phyloP scores from a whole-genome alignment of 257 asterid species.

The Fraxinus excelsior region DNA sequence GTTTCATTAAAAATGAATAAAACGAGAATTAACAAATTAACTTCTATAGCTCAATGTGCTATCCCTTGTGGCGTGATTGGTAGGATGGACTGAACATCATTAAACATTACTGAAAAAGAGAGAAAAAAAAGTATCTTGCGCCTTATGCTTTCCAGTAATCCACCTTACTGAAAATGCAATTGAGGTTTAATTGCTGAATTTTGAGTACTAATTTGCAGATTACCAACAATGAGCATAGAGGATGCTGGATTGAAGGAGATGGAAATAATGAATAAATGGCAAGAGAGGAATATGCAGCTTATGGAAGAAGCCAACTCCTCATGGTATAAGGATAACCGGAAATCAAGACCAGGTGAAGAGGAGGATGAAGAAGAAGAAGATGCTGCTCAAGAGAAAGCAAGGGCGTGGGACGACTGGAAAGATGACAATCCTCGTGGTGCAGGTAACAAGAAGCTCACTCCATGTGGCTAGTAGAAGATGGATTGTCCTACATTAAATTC shows the following conservation, averaged over 20 bases:
- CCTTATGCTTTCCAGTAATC: background rate
- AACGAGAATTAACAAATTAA: background rate
- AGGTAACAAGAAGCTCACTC: conserved; percentile 96
- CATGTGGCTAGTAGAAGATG: conserved; percentile 62
- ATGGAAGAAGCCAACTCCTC: conserved; percentile 96
- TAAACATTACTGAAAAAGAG: background rate
- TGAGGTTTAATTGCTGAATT: conserved; percentile 5
- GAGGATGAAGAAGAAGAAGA: conserved; percentile 75
- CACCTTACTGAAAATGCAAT: background rate
- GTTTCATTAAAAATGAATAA: background rate
- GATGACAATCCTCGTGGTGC: conserved; percentile 98
- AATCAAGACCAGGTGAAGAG: conserved; percentile 46
- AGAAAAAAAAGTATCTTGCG: background rate
- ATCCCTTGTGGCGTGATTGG: background rate
- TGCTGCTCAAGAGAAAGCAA: conserved; percentile 87
- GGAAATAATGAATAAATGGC: conserved; percentile 97
- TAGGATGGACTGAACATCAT: background rate
- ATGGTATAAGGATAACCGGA: conserved; percentile 67
- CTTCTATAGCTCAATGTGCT: background rate
- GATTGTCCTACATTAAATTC: background rate
- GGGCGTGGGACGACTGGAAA: conserved; percentile 99
- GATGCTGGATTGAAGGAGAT: conserved; percentile 97
- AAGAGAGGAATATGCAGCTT: conserved; percentile 62
- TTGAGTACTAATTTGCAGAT: conserved; percentile 35
- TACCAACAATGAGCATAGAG: conserved; percentile 98